These are phyloP conservation scores for Aspergillus ochraceoroseus DNA, from an alignment of 2,329 filamentous ascomycete species.

Conservation along the genomic window DNA sequence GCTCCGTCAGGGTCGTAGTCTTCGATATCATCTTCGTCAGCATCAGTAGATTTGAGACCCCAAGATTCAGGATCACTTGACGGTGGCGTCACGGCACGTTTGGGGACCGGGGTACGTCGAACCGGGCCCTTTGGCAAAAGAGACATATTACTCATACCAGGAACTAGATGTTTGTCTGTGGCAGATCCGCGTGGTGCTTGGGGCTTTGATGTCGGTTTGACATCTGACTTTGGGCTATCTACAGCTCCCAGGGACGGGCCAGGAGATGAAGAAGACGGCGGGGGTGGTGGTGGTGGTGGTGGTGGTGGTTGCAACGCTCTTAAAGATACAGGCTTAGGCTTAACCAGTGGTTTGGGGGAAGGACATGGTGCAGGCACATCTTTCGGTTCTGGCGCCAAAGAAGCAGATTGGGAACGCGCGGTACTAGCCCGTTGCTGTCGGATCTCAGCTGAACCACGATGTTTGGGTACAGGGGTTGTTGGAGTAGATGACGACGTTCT, in stretches of 20 bases:
- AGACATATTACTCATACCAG: slow-evolving; percentile 24
- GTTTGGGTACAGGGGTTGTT: slow-evolving; percentile 5
- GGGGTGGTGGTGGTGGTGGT: slow-evolving; percentile 4
- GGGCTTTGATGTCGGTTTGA: slow-evolving; percentile 22
- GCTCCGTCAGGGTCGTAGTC: slow-evolving; percentile 28
- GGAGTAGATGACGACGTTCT: slow-evolving; percentile 12
- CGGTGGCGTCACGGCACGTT: slow-evolving; percentile 44
- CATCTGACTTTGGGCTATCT: slow-evolving; percentile 17
- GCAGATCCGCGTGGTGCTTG: slow-evolving; percentile 9
- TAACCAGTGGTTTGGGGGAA: slow-evolving; percentile 32
- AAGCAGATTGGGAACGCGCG: slow-evolving; percentile 14
- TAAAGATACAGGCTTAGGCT: slow-evolving; percentile 37
- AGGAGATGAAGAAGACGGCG: slow-evolving; percentile 15
- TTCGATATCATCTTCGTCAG: slow-evolving; percentile 44
- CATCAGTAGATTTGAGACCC: slow-evolving; percentile 48
- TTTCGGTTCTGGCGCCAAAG: slow-evolving; percentile 20
- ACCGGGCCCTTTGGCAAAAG: slow-evolving; percentile 21
- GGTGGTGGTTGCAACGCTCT: slow-evolving; percentile 25
- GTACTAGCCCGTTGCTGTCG: slow-evolving; percentile 8
- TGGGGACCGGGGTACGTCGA: slow-evolving; percentile 32
- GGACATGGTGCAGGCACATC: slow-evolving; percentile 22
- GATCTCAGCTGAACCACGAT: slow-evolving; percentile 6
- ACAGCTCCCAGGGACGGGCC: slow-evolving; percentile 11
- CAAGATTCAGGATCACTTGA: slow-evolving; percentile 41
- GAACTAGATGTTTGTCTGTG: slow-evolving; percentile 31